Base-by-base conservation (phyloP, 139 green algal species). In the Chlamydomonas sp. region DNA sequence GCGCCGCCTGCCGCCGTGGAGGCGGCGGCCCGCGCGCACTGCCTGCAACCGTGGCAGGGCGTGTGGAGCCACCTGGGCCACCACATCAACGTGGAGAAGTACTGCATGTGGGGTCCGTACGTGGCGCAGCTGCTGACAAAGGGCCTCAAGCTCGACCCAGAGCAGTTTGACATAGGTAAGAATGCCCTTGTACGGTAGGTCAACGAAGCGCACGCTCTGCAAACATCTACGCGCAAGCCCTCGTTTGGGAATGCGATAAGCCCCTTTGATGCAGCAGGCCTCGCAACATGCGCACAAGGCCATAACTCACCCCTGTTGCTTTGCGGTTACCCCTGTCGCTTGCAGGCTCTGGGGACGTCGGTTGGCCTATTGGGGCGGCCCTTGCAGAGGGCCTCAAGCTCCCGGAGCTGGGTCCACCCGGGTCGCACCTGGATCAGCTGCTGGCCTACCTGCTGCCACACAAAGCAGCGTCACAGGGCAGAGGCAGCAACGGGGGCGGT, bases 91-190 rank as follows among this genome's bases (percentile, higher is more conserved):
- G 86, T 94, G 15, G 96, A 98, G 49, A 85, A 88, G 17, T 98
- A 98, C 91, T 98, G 96, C 92, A 95, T 97, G 84, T 94, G 96
- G 89, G 95, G 92, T 4, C 93, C 92, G 1, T 98, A 98, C 80
- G 86, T 95, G n/a, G 83, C 90, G 3, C 73, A 87, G 59, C 93
- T 98, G 79, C 84, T 98, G 86, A 76, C 74, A 0, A 59, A 95
- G 1, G 96, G 96, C 14, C 88, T 98, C 79, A 78, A 78, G 0
- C 79, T 98, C 14, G 10, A 59, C 20, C 80, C 94, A 31, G 62
- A 49, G 1, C 88, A 94, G 66, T 69, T 95, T 7, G 59, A 59
- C 0, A 82, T 98, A 61, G 94, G 91, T 85, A 60, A 78, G 73
- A 16, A 64, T 59, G 31, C 31, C 31, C 31, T 49, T 49, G 31